Conservation (phyloP, 2,329 filamentous ascomycete genomes). For the Nemania diffusa region DNA sequence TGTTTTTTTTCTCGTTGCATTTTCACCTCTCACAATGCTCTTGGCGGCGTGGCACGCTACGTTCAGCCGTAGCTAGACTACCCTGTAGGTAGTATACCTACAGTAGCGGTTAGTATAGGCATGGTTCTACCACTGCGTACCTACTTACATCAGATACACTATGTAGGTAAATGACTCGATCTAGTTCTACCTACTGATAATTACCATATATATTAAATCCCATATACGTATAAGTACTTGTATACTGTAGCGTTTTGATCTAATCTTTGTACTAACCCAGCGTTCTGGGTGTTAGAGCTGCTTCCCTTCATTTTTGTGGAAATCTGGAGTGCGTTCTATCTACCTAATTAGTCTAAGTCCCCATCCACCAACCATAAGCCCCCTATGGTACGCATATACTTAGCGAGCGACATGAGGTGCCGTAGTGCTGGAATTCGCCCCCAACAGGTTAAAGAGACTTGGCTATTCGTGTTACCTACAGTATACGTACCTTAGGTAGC, state of each 20-base stretch:
- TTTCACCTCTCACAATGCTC: constrained; percentile 7
- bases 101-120: background rate
- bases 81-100: no score
- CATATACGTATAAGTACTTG: background rate
- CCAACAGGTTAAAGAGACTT: constrained; percentile 9
- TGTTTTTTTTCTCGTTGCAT: constrained; percentile 2
- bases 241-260: background rate
- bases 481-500: background rate
- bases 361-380: constrained; percentile 11
- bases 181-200: background rate
- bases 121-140: constrained; percentile 3
- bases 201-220: background rate
- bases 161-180: constrained; percentile 19
- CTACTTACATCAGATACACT: no score
- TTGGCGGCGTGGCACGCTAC: constrained; percentile 24
- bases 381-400: constrained; percentile 2
- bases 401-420: constrained; percentile 22
- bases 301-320: background rate
- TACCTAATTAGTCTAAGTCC: background rate
- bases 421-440: constrained; percentile 22
- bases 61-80: constrained; percentile 25
- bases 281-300: background rate
- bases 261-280: background rate
- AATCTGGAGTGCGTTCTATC: background rate
- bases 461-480: constrained; percentile 12